Evolutionary conservation across 345 rosid species (phyloP), one percentile per base, ranked within the genome.

Genomic region (Ricinus communis): DNA sequence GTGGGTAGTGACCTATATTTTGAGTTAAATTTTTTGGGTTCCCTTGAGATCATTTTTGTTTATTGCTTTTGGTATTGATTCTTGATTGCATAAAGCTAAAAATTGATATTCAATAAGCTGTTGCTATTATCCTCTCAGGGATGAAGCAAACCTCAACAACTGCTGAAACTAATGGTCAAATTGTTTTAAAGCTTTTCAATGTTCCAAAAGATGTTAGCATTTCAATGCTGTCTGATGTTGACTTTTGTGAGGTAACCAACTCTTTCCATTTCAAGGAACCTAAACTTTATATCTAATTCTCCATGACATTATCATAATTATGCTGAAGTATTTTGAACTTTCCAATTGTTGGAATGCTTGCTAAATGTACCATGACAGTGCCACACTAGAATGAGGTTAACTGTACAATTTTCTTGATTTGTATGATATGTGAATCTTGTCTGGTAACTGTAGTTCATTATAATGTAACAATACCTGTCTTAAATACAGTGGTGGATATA

Each of bases 201-300:
- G n/a, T 43, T 60, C 52, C 78, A 31, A 68, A 31, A 21, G 73
- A 68, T 68, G 78, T 74, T 19, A 15, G 22, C 62, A 62, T 68
- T 62, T 74, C 73, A 36, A 61, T 31, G 38, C 63, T 74, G 14
- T 74, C 78, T 22, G 78, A 74, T 69, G 30, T 14, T 22, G 78
- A 74, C 47, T 62, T 68, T 3, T 45, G 40, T 52, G 72, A 74
- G 78, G 78, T 74, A 61, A 62, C 6, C 2, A 31, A 9, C 27
- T 49, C 56, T 27, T 52, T 9, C 5, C 40, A 28, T 10, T 13
- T 3, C 18, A 49, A 15, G 33, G 56, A 8, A 19, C 54, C 22
- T 24, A 27, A 15, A 27, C 55, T 43, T 47, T 25, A 52, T n/a
- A n/a, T n/a, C n/a, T n/a, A n/a, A n/a, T n/a, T n/a, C n/a, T n/a